Percentiles rank a stretch among this genome's conserved stretches.
Conservation (phyloP, 257 asterid genomes). For the Przewalskia tangutica region DNA sequence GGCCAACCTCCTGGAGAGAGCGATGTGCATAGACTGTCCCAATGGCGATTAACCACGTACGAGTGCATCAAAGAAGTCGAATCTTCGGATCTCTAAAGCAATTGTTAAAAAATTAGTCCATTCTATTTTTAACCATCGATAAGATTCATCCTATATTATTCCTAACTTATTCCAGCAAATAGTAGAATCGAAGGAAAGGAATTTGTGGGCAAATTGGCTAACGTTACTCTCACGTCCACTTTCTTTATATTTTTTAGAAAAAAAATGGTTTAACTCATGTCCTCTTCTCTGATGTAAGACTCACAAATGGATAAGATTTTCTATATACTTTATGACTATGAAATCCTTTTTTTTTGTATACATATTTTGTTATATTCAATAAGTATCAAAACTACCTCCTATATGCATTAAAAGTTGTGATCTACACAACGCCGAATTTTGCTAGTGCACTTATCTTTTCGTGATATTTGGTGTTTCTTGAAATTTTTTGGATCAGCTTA, state of each 20-base stretch:
- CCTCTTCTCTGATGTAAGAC: constrained; percentile 20
- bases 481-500: not conserved
- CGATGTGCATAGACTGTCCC: too few species aligned
- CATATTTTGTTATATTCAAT: not conserved
- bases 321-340: not conserved
- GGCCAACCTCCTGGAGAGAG: too few species aligned
- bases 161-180: too few species aligned
- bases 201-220: constrained; percentile 4
- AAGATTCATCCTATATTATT: too few species aligned
- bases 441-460: not conserved
- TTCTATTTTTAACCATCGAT: too few species aligned
- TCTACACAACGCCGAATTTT: not conserved
- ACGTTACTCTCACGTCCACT: constrained; percentile 8
- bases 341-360: not conserved
- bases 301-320: constrained; percentile 18
- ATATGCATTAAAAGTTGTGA: not conserved
- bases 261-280: constrained; percentile 4
- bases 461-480: not conserved
- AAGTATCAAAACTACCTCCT: not conserved
- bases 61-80: too few species aligned
- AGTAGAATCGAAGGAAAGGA: constrained; percentile 7
- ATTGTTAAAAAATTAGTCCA: too few species aligned
- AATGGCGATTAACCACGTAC: too few species aligned
- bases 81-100: too few species aligned
- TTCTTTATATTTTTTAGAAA: constrained; percentile 2